Evolutionary conservation across 805 yeast genomes (phyloP).

Genomic region (Yarrowia osloensis): DNA sequence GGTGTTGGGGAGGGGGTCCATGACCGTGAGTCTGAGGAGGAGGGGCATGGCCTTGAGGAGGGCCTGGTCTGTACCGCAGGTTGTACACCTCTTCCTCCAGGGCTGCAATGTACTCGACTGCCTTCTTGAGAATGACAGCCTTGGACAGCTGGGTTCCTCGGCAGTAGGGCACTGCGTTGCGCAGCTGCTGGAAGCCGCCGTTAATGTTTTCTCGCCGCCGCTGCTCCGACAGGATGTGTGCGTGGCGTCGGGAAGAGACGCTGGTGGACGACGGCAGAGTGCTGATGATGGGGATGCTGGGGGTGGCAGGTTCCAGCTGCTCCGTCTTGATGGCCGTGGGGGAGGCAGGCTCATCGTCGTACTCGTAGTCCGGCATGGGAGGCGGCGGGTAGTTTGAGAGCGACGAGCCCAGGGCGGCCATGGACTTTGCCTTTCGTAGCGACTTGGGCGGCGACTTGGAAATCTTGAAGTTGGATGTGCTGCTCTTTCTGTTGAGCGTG

Average conservation of each 20-base stretch:
- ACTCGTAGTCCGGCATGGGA: conserved; percentile 18
- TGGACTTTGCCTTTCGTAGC: conserved; percentile 24
- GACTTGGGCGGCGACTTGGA: conserved; percentile 27
- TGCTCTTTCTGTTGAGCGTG: conserved; percentile 9
- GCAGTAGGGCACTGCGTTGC: conserved; percentile 47
- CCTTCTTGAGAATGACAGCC: conserved; percentile 48
- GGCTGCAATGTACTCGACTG: conserved; percentile 48
- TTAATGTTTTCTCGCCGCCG: conserved; percentile 51
- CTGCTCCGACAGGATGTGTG: conserved; percentile 52
- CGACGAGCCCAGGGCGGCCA: conserved; percentile 11
- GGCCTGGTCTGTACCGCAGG: conserved; percentile 32
- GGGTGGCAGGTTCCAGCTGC: conserved; percentile 20
- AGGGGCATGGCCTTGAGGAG: conserved; percentile 1
- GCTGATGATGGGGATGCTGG: conserved; percentile 35
- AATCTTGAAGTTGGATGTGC: conserved; percentile 9
- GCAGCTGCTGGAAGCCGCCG: conserved; percentile 49
- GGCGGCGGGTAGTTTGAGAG: conserved; percentile 1
- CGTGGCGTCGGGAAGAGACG: conserved; percentile 41
- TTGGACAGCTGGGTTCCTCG: conserved; percentile 50
- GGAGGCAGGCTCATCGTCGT: conserved; percentile 9
- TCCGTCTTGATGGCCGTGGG: conserved; percentile 25
- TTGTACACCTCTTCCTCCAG: conserved; percentile 41
- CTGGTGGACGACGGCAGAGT: conserved; percentile 36
- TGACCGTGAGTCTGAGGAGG: not conserved
- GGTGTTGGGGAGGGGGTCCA: not conserved